Evolutionary conservation across 2,329 filamentous ascomycete genomes (phyloP).

Genomic region (Aureobasidium sp.): DNA sequence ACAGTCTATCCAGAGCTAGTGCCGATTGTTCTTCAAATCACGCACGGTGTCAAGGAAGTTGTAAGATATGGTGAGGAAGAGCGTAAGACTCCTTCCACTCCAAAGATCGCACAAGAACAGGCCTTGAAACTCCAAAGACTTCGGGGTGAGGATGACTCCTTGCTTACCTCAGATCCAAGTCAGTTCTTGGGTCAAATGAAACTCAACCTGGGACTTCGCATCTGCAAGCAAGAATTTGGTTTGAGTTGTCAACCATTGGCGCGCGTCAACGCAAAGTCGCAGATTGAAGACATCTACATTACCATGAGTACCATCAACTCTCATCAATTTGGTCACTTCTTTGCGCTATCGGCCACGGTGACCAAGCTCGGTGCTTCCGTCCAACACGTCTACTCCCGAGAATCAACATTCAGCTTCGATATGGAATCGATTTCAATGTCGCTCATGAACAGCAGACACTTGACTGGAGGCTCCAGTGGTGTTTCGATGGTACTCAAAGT

Average conservation of each 20-base stretch:
- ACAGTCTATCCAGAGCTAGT: conserved; percentile 85
- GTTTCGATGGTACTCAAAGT: conserved; percentile 88
- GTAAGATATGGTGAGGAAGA: conserved; percentile 50
- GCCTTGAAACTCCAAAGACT: conserved; percentile 20
- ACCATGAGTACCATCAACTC: conserved; percentile 87
- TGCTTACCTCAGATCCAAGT: conserved; percentile 69
- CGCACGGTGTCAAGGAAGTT: conserved; percentile 79
- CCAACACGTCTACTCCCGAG: conserved; percentile 93
- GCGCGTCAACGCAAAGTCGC: conserved; percentile 80
- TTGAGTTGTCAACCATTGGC: conserved; percentile 95
- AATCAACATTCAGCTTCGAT: conserved; percentile 89
- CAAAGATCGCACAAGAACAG: conserved; percentile 13
- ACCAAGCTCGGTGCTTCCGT: conserved; percentile 74
- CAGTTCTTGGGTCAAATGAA: conserved; percentile 76
- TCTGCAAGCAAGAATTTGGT: conserved; percentile 89
- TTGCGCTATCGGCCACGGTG: conserved; percentile 76
- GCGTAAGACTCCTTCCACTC: conserved; percentile 26
- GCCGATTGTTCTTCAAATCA: conserved; percentile 82
- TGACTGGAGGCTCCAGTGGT: conserved; percentile 71
- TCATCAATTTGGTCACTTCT: conserved; percentile 83
- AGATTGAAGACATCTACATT: conserved; percentile 86
- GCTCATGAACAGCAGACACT: conserved; percentile 96
- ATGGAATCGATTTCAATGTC: conserved; percentile 84
- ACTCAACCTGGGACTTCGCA: conserved; percentile 79
- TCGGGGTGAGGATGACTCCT: conserved; percentile 55